phyloP scores from a whole-genome alignment of 108 stramenopile genomes.

The Seminavis robusta region DNA sequence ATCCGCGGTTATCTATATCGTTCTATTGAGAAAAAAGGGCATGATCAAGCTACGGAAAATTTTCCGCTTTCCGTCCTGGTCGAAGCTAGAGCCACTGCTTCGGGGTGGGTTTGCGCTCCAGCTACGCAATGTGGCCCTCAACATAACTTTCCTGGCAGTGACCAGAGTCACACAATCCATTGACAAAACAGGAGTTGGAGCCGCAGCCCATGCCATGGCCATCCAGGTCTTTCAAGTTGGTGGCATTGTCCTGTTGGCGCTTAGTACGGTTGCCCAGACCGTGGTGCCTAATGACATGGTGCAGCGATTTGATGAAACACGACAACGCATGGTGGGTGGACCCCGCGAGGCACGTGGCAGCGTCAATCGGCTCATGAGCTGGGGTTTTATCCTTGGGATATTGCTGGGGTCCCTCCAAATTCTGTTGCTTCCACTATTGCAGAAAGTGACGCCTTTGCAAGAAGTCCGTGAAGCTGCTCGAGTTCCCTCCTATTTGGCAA shows the following conservation, averaged over 20 bases:
- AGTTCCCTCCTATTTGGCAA: slow-evolving; percentile 69
- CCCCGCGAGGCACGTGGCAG: slow-evolving; percentile 53
- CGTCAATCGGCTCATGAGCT: slow-evolving; percentile 76
- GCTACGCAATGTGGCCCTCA: slow-evolving; percentile 79
- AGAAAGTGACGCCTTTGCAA: slow-evolving; percentile 71
- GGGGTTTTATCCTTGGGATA: slow-evolving; percentile 75
- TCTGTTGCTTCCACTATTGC: slow-evolving; percentile 61
- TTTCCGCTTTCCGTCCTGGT: slow-evolving; percentile 54
- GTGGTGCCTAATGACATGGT: slow-evolving; percentile 81
- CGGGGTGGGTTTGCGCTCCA: slow-evolving; percentile 79
- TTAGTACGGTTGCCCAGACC: slow-evolving; percentile 77
- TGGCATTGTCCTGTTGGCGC: slow-evolving; percentile 78
- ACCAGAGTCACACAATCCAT: slow-evolving; percentile 79
- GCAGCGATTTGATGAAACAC: slow-evolving; percentile 47
- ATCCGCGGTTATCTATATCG: slow-evolving; percentile 61
- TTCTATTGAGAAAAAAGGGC: slow-evolving; percentile 45
- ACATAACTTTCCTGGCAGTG: slow-evolving; percentile 80
- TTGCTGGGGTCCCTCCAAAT: slow-evolving; percentile 70
- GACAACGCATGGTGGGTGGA: slow-evolving; percentile 48
- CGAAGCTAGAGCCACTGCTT: slow-evolving; percentile 58
- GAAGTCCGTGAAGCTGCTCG: slow-evolving; percentile 80
- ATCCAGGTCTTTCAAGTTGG: slow-evolving; percentile 88
- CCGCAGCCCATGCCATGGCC: slow-evolving; percentile 82
- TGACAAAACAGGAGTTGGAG: slow-evolving; percentile 80
- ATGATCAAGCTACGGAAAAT: slow-evolving; percentile 61